These are phyloP conservation scores for Aureobasidium melanogenum DNA, from an alignment of 2,329 filamentous ascomycete genomes.

Conservation along the genomic window DNA sequence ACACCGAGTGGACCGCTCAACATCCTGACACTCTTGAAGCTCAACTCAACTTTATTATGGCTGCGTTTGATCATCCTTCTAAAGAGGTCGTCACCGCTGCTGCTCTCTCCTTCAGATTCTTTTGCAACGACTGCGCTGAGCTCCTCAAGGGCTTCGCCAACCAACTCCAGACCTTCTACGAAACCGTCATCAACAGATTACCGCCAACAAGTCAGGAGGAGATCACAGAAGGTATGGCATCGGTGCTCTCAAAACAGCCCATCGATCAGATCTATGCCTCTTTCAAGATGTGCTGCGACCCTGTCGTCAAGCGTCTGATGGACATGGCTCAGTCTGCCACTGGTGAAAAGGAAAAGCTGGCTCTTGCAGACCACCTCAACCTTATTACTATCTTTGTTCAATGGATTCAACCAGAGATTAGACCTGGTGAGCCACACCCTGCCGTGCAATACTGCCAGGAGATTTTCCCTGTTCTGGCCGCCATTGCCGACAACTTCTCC, in stretches of 20 bases:
- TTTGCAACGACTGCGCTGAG: constrained; percentile 89
- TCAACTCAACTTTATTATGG: constrained; percentile 93
- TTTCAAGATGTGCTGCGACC: constrained; percentile 88
- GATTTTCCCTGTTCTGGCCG: constrained; percentile 78
- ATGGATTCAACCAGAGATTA: constrained; percentile 63
- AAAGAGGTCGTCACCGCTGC: constrained; percentile 87
- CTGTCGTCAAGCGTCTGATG: constrained; percentile 78
- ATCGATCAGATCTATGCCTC: constrained; percentile 70
- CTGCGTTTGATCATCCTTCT: constrained; percentile 79
- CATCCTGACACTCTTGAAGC: constrained; percentile 87
- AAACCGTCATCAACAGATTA: constrained; percentile 77
- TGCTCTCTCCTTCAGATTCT: constrained; percentile 90
- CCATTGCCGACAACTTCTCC: constrained; percentile 81
- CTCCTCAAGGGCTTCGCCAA: constrained; percentile 74
- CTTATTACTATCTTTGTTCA: constrained; percentile 87
- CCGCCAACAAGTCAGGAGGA: constrained; percentile 86
- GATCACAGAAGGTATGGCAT: constrained; percentile 89
- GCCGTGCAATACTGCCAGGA: constrained; percentile 95
- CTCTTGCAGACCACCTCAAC: constrained; percentile 87
- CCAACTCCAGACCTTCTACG: constrained; percentile 86
- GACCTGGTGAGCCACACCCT: constrained; percentile 66
- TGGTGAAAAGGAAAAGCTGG: constrained; percentile 73
- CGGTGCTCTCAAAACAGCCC: constrained; percentile 81
- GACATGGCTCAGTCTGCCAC: constrained; percentile 75
- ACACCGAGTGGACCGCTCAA: constrained; percentile 94